Evolutionary conservation across 176 grass and related monocot species (phyloP), one percentile per base, ranked within the genome.

Genomic region (Zoysia pacifica): DNA sequence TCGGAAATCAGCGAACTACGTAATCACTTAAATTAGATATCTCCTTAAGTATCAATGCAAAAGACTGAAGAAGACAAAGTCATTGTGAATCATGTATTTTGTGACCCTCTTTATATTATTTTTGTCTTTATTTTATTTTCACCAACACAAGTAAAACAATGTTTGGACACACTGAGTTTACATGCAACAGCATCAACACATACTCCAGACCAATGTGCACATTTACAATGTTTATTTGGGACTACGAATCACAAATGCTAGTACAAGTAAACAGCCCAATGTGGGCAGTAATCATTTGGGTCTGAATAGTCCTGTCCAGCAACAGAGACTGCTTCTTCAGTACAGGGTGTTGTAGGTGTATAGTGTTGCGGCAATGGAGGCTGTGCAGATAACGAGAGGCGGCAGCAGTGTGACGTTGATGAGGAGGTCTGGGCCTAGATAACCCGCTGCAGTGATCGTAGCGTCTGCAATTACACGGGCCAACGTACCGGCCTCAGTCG

Each of bases 361-460:
- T 54, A 95, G 36, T 72, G 96, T 93, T 2, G 92, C 90, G 9
- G 52, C 12, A 35, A 93, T 81, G 76, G 96, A 98, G 19, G 5
- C 82, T n/a, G 94, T 68, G 83, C 92, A 91, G 54, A 98, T 95
- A 49, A 93, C 77, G 3, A 99, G 90, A n/a, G 96, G 86, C 68
- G 90, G 92, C 18, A 98, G 81, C 4, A 98, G 84, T 9, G 96
- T 98, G 65, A 94, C 48, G 65, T 93, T 98, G 44, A 98, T 88
- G 52, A 98, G 92, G 18, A 83, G 71, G 56, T 86, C 86, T 47
- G 83, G 56, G 12, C 92, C 88, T 3, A 98, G 87, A 72, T 93
- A 93, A 12, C 95, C 95, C 0, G 95, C 92, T n/a, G 89, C 85
- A n/a, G 95, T 98, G 44, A 94, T 98, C 1, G 92, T 98, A 2